phyloP scores from a whole-genome alignment of 495 filamentous ascomycete species.

The Penicillium cinerascens region DNA sequence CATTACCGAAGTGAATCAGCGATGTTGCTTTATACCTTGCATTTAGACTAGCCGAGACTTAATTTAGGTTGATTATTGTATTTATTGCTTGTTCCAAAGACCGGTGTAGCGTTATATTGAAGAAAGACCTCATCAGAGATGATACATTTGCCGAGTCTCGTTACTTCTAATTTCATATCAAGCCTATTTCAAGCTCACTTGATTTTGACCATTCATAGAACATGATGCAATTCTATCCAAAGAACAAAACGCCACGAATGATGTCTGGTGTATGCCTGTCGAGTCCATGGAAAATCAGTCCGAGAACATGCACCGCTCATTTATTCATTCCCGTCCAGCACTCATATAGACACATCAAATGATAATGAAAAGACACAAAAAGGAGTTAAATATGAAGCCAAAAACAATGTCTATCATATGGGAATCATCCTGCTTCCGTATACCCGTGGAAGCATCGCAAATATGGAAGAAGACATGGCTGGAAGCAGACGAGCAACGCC shows the following conservation, averaged over 20 bases:
- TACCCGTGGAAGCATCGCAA: not conserved
- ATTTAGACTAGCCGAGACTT: not conserved
- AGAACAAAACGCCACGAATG: not conserved
- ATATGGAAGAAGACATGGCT: not conserved
- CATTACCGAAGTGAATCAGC: constrained; percentile 7
- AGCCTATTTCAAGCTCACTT: not conserved
- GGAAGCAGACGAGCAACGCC: constrained; percentile 2
- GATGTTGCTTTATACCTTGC: not conserved
- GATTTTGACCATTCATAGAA: not conserved
- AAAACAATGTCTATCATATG: constrained; percentile 11
- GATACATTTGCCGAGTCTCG: no score
- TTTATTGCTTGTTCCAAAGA: no score
- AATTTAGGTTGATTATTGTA: no score
- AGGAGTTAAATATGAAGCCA: not conserved
- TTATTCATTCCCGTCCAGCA: constrained; percentile 12
- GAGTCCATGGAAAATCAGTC: not conserved
- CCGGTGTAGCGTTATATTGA: no score
- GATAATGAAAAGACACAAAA: not conserved
- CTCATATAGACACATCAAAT: constrained; percentile 2
- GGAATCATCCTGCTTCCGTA: constrained; percentile 11
- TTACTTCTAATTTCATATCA: not conserved
- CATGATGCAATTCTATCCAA: not conserved
- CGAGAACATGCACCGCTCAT: not conserved
- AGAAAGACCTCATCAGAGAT: no score
- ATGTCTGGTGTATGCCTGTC: constrained; percentile 4